These are phyloP conservation scores for Bothriochloa decipiens DNA, from an alignment of 176 grass and related monocot genomes.

Conservation along the genomic window DNA sequence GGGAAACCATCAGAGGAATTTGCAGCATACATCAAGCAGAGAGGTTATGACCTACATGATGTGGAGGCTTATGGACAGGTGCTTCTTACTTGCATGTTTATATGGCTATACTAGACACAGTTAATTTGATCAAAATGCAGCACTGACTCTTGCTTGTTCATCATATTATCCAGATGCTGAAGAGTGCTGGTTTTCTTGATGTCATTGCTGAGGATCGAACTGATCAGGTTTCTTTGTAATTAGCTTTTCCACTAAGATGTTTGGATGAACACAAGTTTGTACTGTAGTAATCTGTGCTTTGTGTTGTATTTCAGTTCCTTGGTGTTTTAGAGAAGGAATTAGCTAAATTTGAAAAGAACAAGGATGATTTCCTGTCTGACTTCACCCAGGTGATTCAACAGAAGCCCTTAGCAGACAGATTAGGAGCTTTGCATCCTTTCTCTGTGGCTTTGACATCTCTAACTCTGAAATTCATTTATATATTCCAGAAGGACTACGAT, in stretches of 20 bases:
- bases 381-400: slow-evolving; percentile 72
- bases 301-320: slow-evolving; percentile 65
- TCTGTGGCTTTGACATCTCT: neutral
- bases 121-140: slow-evolving; percentile 5
- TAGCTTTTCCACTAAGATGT: neutral
- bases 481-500: slow-evolving; percentile 80
- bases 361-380: slow-evolving; percentile 71
- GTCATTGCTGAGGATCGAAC: slow-evolving; percentile 84
- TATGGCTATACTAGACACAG: neutral
- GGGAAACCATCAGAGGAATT: slow-evolving; percentile 79
- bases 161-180: slow-evolving; percentile 63
- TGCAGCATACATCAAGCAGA: slow-evolving; percentile 82
- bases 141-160: slow-evolving; percentile 23
- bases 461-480: slow-evolving; percentile 17
- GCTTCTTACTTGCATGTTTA: slow-evolving; percentile 18
- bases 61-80: slow-evolving; percentile 89
- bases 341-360: slow-evolving; percentile 71
- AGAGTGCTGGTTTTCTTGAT: slow-evolving; percentile 77
- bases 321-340: slow-evolving; percentile 74
- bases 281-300: neutral
- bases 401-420: slow-evolving; percentile 12
- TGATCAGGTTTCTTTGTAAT: slow-evolving; percentile 63
- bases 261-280: neutral
- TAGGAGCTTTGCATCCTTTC: neutral
- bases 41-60: slow-evolving; percentile 92